Base-by-base conservation (phyloP, 2,329 filamentous ascomycete genomes). In the Metarhizium album region DNA sequence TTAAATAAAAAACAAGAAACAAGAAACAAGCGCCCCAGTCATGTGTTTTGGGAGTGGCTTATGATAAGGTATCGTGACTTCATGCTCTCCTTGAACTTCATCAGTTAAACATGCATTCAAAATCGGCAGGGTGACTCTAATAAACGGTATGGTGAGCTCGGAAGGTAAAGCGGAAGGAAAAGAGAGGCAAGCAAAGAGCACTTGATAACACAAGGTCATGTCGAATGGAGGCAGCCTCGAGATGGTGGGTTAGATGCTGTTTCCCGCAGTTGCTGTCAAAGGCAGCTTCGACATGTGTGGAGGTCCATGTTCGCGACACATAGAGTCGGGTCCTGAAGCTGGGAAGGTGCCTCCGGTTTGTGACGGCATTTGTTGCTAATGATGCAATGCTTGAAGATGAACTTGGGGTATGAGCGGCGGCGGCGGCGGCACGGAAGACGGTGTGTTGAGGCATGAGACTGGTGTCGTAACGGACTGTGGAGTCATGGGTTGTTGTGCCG, bases 401-500 rank as follows among this genome's bases (percentile, higher is more conserved):
- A 47, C 46, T 40, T 53, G 52, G 27, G 49, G 49, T 14, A 38
- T 24, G 2, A 23, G 40, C 22, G 40, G 40, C 13, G 40, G 40
- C 18, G 14, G 40, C 22, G 40, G 40, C 13, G 40, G 40, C 18
- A 49, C 31, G 14, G 52, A 51, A n/a, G 45, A 47, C 23, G 55
- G 49, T 8, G 42, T 48, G 31, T 46, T 42, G n/a, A 53, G 40
- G 13, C 42, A 52, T 18, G 63, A 59, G 24, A 56, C 50, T 16
- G 55, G 35, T 38, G 55, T 50, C 37, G 38, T 42, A 11, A 27
- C 24, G 50, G 59, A 56, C 45, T 65, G 63, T 8, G 65, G 59
- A 4, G 62, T 63, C 40, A 59, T 55, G 16, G 65, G 66, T 52
- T 62, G 63, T 48, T 65, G 70, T 24, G 67, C 20, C 24, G 45